Evolutionary conservation across 805 yeast species (phyloP), one percentile per base, ranked within the genome.

Genomic region (Candida oleophila): DNA sequence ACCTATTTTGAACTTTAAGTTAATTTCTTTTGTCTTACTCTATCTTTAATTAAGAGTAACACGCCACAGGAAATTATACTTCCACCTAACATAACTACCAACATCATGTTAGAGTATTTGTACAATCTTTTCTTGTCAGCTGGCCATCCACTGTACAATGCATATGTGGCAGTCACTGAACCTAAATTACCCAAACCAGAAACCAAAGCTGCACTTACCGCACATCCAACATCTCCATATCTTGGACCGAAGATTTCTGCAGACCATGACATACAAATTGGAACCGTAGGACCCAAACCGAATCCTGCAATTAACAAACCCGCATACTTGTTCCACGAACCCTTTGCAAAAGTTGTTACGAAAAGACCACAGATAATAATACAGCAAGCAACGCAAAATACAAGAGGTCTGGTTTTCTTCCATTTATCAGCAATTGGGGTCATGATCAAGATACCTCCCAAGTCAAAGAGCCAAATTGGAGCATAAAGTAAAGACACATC

Each of bases 251-350:
- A 85, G 41, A 87, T 85, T 56, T 86, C 91, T 0, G 91, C 81
- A 0, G 90, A 66, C 85, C 87, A 80, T 1, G 96, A 79, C 96
- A 89, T 89, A 56, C 83, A 77, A 34, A 86, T 88, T 22, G 96
- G 96, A 12, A 88, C 95, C 0, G 96, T 89, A 18, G 96, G 94
- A 9, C 96, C 96, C 42, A 89, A 74, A 0, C 96, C 96, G 54
- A 83, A 86, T 0, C 96, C 96, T 4, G 88, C 82, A 59, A 89
- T 82, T 50, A 89, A 72, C 44, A 89, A 71, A 0, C 96, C 96
- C 5, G 81, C 95, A 61, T 87, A 89, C 55, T 80, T 78, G 47
- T 78, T 74, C 96, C 96, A 89, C 22, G 81, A 67, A 3, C 82
- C 83, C 9, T 71, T 69, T 0, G 95, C 94, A 60, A 73, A 89